Conservation (phyloP, 2,329 filamentous ascomycete species). For the Aspergillus latus region DNA sequence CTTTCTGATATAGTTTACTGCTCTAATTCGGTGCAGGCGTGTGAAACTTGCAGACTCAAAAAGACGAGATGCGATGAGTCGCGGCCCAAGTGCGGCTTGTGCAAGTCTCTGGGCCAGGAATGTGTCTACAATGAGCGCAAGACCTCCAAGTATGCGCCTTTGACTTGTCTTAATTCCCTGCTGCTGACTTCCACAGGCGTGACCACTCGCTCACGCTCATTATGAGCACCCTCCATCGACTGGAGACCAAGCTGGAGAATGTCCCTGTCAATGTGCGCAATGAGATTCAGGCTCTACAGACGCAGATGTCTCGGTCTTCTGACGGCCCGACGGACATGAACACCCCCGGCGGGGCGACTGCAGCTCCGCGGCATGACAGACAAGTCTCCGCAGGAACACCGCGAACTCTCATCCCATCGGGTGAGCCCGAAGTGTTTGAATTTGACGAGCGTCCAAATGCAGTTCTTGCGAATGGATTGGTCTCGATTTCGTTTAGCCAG, state of each 20-base stretch:
- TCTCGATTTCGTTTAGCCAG: slow-evolving; percentile 53
- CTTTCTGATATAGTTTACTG: background rate
- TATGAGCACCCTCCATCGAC: slow-evolving; percentile 54
- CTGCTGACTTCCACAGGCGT: slow-evolving; percentile 36
- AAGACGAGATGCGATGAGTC: slow-evolving; percentile 59
- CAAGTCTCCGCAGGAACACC: slow-evolving; percentile 17
- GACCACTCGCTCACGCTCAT: slow-evolving; percentile 56
- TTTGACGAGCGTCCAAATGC: slow-evolving; percentile 29
- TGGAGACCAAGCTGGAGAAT: slow-evolving; percentile 55
- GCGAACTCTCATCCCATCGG: slow-evolving; percentile 29
- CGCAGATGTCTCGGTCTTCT: slow-evolving; percentile 24
- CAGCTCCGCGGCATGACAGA: slow-evolving; percentile 10
- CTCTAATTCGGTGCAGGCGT: slow-evolving; percentile 41
- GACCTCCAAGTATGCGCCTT: slow-evolving; percentile 48
- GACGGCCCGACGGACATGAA: slow-evolving; percentile 18
- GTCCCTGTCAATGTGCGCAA: slow-evolving; percentile 38
- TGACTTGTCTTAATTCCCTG: background rate
- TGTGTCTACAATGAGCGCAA: slow-evolving; percentile 56
- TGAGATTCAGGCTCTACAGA: slow-evolving; percentile 35
- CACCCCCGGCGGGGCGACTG: slow-evolving; percentile 19
- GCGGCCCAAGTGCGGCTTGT: slow-evolving; percentile 53
- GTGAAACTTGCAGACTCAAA: slow-evolving; percentile 54
- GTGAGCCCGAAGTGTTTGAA: slow-evolving; percentile 31
- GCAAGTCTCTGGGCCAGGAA: slow-evolving; percentile 49
- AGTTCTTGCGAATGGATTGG: slow-evolving; percentile 33